A percentile compares a stretch with the other conserved stretches of the same genome.
These are phyloP conservation scores for Xylaria sp. DNA, from an alignment of 495 filamentous ascomycete species.

Conservation along the genomic window DNA sequence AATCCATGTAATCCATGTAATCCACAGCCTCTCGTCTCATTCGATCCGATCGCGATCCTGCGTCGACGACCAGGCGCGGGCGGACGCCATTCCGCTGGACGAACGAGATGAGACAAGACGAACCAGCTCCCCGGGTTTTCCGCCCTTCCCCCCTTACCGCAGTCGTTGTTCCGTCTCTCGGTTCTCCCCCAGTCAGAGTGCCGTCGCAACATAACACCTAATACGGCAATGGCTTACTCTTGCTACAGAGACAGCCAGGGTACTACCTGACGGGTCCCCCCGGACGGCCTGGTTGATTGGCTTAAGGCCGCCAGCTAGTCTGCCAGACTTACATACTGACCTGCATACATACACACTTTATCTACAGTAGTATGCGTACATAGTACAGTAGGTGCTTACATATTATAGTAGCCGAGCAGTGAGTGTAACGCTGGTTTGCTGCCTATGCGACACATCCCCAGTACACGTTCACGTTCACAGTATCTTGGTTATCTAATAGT, in stretches of 20 bases:
- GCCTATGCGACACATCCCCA: neutral
- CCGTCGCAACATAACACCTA: constrained; percentile 13
- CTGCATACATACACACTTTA: neutral
- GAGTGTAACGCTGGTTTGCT: constrained; percentile 3
- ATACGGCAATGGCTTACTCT: constrained; percentile 18
- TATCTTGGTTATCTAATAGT: neutral
- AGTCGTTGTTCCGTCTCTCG: neutral
- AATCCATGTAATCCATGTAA: neutral
- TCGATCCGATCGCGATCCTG: too few species aligned
- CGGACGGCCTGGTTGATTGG: constrained; percentile 1
- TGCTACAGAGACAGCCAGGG: constrained; percentile 3
- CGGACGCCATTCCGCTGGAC: neutral
- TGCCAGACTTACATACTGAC: neutral
- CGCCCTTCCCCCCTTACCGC: neutral
- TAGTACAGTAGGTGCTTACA: too few species aligned
- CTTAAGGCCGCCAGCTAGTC: neutral
- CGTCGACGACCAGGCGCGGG: neutral
- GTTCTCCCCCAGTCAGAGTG: neutral
- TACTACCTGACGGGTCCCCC: neutral
- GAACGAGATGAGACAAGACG: neutral
- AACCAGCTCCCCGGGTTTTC: constrained; percentile 3
- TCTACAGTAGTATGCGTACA: neutral
- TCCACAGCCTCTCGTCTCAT: too few species aligned
- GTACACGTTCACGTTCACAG: too few species aligned
- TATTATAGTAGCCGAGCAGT: neutral